Conservation (phyloP, 441 rosid genomes). For the Manihot esculenta region DNA sequence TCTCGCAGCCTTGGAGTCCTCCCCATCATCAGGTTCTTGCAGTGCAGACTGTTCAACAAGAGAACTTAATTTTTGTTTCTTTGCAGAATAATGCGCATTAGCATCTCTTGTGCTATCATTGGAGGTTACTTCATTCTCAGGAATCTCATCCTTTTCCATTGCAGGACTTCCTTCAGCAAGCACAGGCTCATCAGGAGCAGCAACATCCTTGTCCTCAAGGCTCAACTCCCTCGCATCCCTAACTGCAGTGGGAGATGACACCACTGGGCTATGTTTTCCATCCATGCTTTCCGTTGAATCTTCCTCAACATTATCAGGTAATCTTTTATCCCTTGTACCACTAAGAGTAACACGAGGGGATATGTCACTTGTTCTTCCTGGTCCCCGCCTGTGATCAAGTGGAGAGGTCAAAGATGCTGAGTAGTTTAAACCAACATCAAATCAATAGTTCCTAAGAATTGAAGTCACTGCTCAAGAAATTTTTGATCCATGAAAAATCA, state of each 20-base stretch:
- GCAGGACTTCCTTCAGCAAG: constrained; percentile 47
- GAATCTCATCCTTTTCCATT: constrained; percentile 45
- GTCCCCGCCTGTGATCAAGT: constrained; percentile 35
- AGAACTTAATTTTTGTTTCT: constrained; percentile 44
- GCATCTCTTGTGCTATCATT: constrained; percentile 37
- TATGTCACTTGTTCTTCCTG: constrained; percentile 34
- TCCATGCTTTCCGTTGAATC: constrained; percentile 63
- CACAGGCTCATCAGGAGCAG: constrained; percentile 33
- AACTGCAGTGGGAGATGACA: constrained; percentile 41
- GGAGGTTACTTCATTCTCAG: constrained; percentile 26
- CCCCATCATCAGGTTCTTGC: constrained; percentile 64
- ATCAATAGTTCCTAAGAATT: background rate
- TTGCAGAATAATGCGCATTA: constrained; percentile 27
- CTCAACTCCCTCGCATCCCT: constrained; percentile 54
- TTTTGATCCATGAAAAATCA: background rate
- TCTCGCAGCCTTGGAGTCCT: constrained; percentile 77
- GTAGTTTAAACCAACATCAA: background rate
- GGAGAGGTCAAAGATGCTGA: background rate
- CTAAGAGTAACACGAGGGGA: constrained; percentile 50
- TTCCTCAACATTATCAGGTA: constrained; percentile 45
- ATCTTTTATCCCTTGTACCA: constrained; percentile 42
- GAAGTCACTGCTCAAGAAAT: background rate
- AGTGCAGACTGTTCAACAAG: constrained; percentile 37
- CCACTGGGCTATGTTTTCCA: constrained; percentile 41
- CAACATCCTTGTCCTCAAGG: constrained; percentile 51